Percentiles rank a stretch among this genome's conserved stretches.
These are phyloP conservation scores for Pelargonium nanum DNA, from an alignment of 345 rosid species.

Conservation along the genomic window DNA sequence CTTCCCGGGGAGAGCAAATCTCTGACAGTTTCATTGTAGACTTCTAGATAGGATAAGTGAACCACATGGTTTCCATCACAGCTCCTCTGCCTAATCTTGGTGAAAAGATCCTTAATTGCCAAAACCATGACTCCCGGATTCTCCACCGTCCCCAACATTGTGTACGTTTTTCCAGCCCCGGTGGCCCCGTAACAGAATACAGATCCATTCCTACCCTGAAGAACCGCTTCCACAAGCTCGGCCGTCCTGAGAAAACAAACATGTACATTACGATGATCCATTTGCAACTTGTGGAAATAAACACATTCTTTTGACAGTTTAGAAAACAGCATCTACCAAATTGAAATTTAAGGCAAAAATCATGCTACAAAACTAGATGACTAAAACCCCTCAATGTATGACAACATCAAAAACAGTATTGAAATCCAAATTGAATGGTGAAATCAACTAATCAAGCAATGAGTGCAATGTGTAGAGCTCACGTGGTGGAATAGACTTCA, in stretches of 20 bases:
- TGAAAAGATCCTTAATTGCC: constrained; percentile 86
- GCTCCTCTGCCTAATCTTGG: constrained; percentile 77
- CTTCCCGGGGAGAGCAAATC: constrained; percentile 97
- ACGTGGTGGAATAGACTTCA: constrained; percentile 84
- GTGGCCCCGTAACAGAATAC: constrained; percentile 99
- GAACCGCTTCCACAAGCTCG: constrained; percentile 76
- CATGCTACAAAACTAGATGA: no score
- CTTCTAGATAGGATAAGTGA: constrained; percentile 92
- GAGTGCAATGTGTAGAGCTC: no score
- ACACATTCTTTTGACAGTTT: background rate
- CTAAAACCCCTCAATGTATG: no score
- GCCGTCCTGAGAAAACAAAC: constrained; percentile 55
- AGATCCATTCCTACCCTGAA: constrained; percentile 89
- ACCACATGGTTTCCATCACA: constrained; percentile 79
- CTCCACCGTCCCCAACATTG: constrained; percentile 84
- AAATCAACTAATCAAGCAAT: no score
- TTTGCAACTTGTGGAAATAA: background rate
- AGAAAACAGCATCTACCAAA: no score
- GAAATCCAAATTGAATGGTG: no score
- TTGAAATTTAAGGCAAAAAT: no score
- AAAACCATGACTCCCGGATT: constrained; percentile 97
- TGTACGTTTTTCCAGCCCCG: constrained; percentile 92
- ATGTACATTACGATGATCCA: background rate
- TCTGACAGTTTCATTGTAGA: constrained; percentile 81
- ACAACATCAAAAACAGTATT: background rate